Evolutionary conservation across 1,284 basidiomycete species (phyloP).

Genomic region (Cutaneotrichosporon sp.): DNA sequence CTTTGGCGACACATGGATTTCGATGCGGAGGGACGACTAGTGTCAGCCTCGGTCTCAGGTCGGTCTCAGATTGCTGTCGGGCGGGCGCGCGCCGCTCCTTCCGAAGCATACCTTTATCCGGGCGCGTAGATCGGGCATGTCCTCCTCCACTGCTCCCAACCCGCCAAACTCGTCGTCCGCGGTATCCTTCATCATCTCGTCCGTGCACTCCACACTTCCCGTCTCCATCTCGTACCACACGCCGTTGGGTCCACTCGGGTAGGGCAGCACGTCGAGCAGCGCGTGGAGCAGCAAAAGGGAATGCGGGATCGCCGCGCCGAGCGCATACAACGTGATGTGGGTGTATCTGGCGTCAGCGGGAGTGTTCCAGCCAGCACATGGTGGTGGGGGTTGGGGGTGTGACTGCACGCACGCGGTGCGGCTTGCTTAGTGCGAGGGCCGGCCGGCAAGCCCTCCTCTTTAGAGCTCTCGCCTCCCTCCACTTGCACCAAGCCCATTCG

Average conservation of each 20-base stretch:
- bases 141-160: slow-evolving; percentile 16
- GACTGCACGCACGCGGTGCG: too few relatives aligned
- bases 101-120: slow-evolving; percentile 14
- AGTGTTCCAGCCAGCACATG: slow-evolving; percentile 62
- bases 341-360: slow-evolving; percentile 69
- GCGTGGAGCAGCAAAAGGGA: slow-evolving; percentile 70
- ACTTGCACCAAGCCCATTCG: too few relatives aligned
- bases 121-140: neutral
- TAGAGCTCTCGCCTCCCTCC: too few relatives aligned
- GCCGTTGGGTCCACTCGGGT: slow-evolving; percentile 57
- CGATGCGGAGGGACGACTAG: slow-evolving; percentile 7
- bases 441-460: too few relatives aligned
- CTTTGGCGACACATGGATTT: slow-evolving; percentile 8
- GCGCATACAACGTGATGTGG: slow-evolving; percentile 71
- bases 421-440: too few relatives aligned
- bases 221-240: slow-evolving; percentile 72
- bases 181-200: slow-evolving; percentile 65
- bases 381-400: too few relatives aligned
- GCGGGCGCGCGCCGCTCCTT: neutral
- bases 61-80: neutral
- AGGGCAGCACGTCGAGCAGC: slow-evolving; percentile 73
- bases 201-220: slow-evolving; percentile 72
- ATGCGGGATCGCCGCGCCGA: slow-evolving; percentile 85
- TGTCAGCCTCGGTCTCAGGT: too few relatives aligned
- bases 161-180: slow-evolving; percentile 15